These are phyloP conservation scores for Amesomyces nigricolor DNA, from an alignment of 2,329 filamentous ascomycete species.

Conservation along the genomic window DNA sequence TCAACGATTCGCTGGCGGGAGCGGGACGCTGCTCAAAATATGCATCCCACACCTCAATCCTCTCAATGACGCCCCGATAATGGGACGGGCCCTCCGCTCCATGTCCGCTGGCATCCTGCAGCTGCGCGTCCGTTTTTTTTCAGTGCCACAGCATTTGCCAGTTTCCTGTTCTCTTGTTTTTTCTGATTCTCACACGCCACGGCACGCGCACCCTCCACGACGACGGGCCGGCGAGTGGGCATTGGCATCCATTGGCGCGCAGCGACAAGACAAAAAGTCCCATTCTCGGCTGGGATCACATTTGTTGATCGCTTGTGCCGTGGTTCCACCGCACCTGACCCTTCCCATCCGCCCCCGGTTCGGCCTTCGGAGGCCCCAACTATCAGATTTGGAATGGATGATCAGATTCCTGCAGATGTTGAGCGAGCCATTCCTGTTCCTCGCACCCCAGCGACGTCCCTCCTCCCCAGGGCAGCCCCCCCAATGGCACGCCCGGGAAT, in stretches of 20 bases:
- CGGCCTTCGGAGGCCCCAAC: neutral
- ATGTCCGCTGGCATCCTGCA: slow-evolving; percentile 4
- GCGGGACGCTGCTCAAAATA: slow-evolving; percentile 8
- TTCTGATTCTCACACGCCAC: neutral
- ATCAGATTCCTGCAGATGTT: neutral
- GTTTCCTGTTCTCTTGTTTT: neutral
- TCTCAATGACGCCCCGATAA: slow-evolving; percentile 3
- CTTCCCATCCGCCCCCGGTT: neutral
- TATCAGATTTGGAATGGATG: neutral
- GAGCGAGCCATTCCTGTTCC: slow-evolving; percentile 13
- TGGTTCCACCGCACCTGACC: neutral
- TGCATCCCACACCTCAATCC: neutral
- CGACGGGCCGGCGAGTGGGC: no score
- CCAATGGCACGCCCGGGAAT: slow-evolving; percentile 3
- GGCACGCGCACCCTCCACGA: no score
- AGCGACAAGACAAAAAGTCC: no score
- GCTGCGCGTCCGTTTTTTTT: slow-evolving; percentile 1
- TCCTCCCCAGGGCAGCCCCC: neutral
- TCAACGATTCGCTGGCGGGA: slow-evolving; percentile 8
- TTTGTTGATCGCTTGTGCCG: neutral
- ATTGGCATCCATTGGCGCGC: no score
- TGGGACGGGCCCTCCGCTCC: neutral
- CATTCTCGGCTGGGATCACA: no score
- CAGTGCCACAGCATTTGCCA: neutral
- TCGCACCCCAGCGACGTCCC: neutral